These are phyloP conservation scores for Aureobasidium sp. DNA, from an alignment of 2,329 filamentous ascomycete species.

Conservation along the genomic window DNA sequence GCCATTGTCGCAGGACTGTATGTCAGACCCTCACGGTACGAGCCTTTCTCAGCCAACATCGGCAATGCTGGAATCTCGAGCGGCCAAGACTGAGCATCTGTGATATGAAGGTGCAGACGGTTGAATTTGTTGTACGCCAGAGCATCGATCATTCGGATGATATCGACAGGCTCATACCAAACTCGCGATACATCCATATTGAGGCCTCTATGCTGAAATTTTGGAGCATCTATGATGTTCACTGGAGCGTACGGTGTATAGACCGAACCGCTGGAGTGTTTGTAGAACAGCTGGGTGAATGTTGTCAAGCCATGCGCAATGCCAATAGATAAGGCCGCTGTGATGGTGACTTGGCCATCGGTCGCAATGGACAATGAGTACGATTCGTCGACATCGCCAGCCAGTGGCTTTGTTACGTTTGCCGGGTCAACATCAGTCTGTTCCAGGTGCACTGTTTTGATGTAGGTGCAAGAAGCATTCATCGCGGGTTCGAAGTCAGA, in stretches of 20 bases:
- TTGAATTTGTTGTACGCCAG: slow-evolving; percentile 77
- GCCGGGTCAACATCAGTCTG: slow-evolving; percentile 49
- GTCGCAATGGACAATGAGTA: slow-evolving; percentile 58
- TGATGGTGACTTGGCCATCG: slow-evolving; percentile 54
- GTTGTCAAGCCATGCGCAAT: slow-evolving; percentile 66
- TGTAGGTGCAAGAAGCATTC: slow-evolving; percentile 37
- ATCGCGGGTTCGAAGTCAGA: slow-evolving; percentile 55
- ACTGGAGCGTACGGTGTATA: slow-evolving; percentile 69
- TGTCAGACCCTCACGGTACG: slow-evolving; percentile 58
- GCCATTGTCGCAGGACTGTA: slow-evolving; percentile 60
- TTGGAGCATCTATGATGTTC: slow-evolving; percentile 61
- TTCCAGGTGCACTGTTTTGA: slow-evolving; percentile 54
- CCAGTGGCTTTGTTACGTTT: slow-evolving; percentile 51
- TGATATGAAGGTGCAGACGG: slow-evolving; percentile 70
- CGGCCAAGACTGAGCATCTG: slow-evolving; percentile 79
- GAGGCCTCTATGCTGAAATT: slow-evolving; percentile 68
- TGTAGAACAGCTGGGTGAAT: slow-evolving; percentile 72
- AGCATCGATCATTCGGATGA: slow-evolving; percentile 69
- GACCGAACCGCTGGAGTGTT: slow-evolving; percentile 49
- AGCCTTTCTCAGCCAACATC: slow-evolving; percentile 61
- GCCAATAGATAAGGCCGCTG: slow-evolving; percentile 58
- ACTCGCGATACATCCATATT: slow-evolving; percentile 71
- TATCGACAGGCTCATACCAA: slow-evolving; percentile 58
- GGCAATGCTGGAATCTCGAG: slow-evolving; percentile 70
- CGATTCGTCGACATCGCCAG: slow-evolving; percentile 63